phyloP scores from a whole-genome alignment of 2,329 filamentous ascomycete genomes.

The Penicillium sp. region DNA sequence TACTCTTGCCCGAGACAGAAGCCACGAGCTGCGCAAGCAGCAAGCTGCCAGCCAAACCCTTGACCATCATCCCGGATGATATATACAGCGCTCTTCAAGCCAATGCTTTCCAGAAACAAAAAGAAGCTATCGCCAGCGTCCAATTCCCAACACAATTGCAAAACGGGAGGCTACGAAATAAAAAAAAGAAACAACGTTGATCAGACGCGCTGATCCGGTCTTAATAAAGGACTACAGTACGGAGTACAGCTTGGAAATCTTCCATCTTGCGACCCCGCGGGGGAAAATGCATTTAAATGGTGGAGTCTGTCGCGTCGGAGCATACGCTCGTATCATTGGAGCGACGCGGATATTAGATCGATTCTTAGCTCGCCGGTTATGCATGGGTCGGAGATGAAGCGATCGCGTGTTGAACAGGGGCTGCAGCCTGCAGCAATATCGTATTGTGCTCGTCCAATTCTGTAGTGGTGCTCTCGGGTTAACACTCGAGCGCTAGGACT shows the following conservation, averaged over 20 bases:
- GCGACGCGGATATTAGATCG: slow-evolving; percentile 7
- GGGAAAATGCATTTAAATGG: neutral
- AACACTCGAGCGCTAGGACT: slow-evolving; percentile 13
- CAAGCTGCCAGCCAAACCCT: slow-evolving; percentile 25
- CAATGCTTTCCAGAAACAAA: neutral
- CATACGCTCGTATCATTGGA: neutral
- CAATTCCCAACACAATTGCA: neutral
- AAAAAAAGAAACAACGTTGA: neutral
- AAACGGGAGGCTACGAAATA: neutral
- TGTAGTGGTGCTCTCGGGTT: neutral
- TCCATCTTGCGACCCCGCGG: slow-evolving; percentile 6
- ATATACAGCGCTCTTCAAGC: neutral
- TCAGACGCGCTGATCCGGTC: neutral
- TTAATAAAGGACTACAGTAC: neutral
- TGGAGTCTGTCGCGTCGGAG: slow-evolving; percentile 2
- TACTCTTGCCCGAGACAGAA: slow-evolving; percentile 18
- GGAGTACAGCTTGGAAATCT: neutral
- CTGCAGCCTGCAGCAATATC: slow-evolving; percentile 3
- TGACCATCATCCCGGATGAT: slow-evolving; percentile 15
- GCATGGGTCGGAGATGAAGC: slow-evolving; percentile 14
- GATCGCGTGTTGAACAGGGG: neutral
- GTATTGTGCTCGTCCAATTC: neutral
- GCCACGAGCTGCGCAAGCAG: slow-evolving; percentile 30
- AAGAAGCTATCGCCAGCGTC: neutral
- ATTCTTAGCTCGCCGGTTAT: neutral